Evolutionary conservation across 805 yeast species (phyloP), one percentile per base, ranked within the genome.

Genomic region (Starmerella roubikii): DNA sequence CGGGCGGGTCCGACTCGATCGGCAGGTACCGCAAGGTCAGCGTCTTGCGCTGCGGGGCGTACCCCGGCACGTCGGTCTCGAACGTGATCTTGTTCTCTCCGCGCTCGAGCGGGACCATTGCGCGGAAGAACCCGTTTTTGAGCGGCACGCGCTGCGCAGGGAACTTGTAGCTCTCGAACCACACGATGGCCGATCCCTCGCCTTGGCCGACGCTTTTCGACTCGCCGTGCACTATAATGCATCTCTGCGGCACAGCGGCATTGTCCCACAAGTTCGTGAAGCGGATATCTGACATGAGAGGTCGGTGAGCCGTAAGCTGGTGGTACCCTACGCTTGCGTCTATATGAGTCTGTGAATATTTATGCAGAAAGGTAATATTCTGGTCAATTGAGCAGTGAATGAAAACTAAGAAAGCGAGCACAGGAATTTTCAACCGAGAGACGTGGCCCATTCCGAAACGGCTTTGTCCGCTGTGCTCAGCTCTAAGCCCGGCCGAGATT

Each of bases 71-170:
- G 35, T 39, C 55, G 41, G 49, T 51, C 50, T 68, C 66, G 5
- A 81, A 68, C 2, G 59, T 52, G 30, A 86, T 55, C 3, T 54
- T 55, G 53, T 86, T 88, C 18, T 57, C 58, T n/a, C 88, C 86
- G 0, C 78, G 76, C 17, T 74, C 70, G 16, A 86, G 66, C 44
- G 79, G 79, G 3, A 81, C 65, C 15, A 81, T 52, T 0, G 82
- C 81, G 56, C 85, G 86, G 66, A 86, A 88, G 43, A 69, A 67
- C 1, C 78, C 76, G 17, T 69, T 61, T 38, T 74, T 72, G 6
- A 85, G 72, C 43, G 86, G 93, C 51, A 67, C 80, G 38, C 67
- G 64, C 49, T 74, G 77, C 0, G 83, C 71, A 0, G 95, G 93
- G 44, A 75, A 77, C 24, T 45, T 61, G 21, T 51, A 57, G 51